phyloP scores from a whole-genome alignment of 225 moss, liverwort and hornwort genomes.

The Antitrichia curtipendula region DNA sequence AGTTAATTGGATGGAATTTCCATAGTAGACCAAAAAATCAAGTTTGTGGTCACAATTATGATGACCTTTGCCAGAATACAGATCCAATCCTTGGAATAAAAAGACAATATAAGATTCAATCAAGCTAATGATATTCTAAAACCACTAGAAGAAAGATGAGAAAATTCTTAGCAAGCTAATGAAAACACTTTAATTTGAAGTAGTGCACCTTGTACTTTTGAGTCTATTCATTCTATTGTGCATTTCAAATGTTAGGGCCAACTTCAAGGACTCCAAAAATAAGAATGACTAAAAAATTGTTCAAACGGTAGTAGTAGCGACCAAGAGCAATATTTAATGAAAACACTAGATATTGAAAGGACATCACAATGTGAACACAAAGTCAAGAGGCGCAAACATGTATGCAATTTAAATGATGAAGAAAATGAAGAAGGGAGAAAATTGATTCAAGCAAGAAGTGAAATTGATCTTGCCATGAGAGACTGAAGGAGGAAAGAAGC shows the following conservation, averaged over 20 bases:
- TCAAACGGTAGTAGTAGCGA: accelerated
- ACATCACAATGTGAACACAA: too few relatives aligned
- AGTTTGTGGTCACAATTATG: not conserved
- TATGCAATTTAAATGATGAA: too few relatives aligned
- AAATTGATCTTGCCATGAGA: too few relatives aligned
- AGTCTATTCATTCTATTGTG: too few relatives aligned
- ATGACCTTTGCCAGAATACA: not conserved
- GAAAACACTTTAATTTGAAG: not conserved
- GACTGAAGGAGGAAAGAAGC: too few relatives aligned
- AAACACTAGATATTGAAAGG: not conserved
- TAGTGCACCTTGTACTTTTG: not conserved
- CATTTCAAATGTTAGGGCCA: not conserved
- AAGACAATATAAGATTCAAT: too few relatives aligned
- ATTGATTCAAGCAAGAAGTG: too few relatives aligned
- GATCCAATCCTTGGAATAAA: not conserved
- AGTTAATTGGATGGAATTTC: not conserved
- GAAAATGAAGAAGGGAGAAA: too few relatives aligned
- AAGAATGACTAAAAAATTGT: not conserved
- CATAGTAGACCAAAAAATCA: not conserved
- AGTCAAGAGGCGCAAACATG: not conserved
- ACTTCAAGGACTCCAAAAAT: not conserved
- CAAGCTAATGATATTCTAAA: too few relatives aligned
- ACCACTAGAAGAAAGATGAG: too few relatives aligned
- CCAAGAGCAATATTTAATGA: not conserved
- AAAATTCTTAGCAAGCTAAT: not conserved